phyloP scores from a whole-genome alignment of 805 yeast species.

The Kurtzmaniella cleridarum region DNA sequence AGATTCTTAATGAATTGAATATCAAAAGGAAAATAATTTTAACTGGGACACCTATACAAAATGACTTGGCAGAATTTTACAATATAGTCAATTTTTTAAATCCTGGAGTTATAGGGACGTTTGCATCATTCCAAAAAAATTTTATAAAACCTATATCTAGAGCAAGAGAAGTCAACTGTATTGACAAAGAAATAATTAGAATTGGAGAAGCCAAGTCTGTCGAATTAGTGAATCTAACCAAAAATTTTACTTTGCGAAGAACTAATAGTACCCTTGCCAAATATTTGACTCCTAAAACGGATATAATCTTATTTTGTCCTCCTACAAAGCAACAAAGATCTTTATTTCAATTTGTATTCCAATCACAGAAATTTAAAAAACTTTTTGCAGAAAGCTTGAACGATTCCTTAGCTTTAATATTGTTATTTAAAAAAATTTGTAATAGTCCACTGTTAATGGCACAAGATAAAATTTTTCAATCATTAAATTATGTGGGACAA shows the following conservation, averaged over 20 bases:
- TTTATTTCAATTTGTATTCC: slow-evolving; percentile 48
- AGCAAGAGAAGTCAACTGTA: slow-evolving; percentile 61
- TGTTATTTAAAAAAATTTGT: slow-evolving; percentile 72
- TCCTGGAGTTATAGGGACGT: slow-evolving; percentile 73
- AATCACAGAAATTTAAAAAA: slow-evolving; percentile 27
- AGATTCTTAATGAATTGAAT: slow-evolving; percentile 50
- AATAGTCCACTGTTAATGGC: slow-evolving; percentile 67
- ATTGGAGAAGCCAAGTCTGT: slow-evolving; percentile 58
- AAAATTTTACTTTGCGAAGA: slow-evolving; percentile 66
- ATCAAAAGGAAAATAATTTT: slow-evolving; percentile 57
- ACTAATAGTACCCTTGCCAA: slow-evolving; percentile 52
- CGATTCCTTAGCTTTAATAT: slow-evolving; percentile 63
- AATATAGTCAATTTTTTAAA: slow-evolving; percentile 77
- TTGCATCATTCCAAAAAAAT: slow-evolving; percentile 50
- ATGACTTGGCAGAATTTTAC: slow-evolving; percentile 79
- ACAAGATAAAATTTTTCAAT: slow-evolving; percentile 41
- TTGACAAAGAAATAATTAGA: slow-evolving; percentile 41
- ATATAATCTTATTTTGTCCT: slow-evolving; percentile 67
- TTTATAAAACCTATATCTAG: slow-evolving; percentile 66
- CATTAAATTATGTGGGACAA: slow-evolving; percentile 15
- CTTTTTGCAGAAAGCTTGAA: slow-evolving; percentile 23
- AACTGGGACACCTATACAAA: slow-evolving; percentile 92
- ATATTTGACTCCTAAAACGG: slow-evolving; percentile 70
- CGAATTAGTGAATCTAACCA: slow-evolving; percentile 61
- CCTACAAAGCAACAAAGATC: slow-evolving; percentile 61